Evolutionary conservation across 371 early-diverging fungal species (phyloP).

Genomic region (Syncephalastrum monosporum): DNA sequence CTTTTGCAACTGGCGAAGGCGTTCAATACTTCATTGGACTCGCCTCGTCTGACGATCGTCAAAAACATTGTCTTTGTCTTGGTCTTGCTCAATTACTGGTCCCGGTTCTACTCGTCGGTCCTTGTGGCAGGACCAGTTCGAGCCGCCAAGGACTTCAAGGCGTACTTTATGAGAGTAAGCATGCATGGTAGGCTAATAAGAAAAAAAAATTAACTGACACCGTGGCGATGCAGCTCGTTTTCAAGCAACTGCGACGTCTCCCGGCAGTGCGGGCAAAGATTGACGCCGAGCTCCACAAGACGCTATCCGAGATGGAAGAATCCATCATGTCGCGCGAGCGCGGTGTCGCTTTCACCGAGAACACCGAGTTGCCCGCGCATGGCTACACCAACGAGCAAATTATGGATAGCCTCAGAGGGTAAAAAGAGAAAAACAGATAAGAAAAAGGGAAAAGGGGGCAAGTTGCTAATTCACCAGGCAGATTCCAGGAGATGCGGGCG

Average conservation of each 20-base stretch:
- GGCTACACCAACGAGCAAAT: conserved; percentile 68
- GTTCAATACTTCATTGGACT: conserved; percentile 32
- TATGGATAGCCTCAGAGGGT: conserved; percentile 57
- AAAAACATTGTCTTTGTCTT: conserved; percentile 64
- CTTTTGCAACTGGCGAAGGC: conserved; percentile 8
- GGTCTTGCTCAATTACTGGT: conserved; percentile 54
- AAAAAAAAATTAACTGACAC: not conserved
- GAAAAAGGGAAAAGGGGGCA: too few relatives aligned
- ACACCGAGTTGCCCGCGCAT: conserved; percentile 59
- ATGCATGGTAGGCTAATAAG: not conserved
- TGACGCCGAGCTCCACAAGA: conserved; percentile 64
- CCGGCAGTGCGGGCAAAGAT: conserved; percentile 60
- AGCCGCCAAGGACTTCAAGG: conserved; percentile 49
- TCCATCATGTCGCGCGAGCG: conserved; percentile 60
- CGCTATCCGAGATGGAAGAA: conserved; percentile 73
- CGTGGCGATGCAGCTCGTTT: conserved; percentile 43
- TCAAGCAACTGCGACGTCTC: conserved; percentile 55
- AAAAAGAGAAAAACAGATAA: conserved; percentile 6
- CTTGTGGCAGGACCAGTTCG: conserved; percentile 57
- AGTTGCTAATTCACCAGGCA: conserved; percentile 1
- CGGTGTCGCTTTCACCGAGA: conserved; percentile 59
- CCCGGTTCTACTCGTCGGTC: conserved; percentile 51
- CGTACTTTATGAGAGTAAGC: conserved; percentile 41
- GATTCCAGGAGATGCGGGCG: conserved; percentile 43
- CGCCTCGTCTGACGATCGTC: conserved; percentile 35